Evolutionary conservation across 257 asterid species (phyloP).

Genomic region (Penstemon davidsonii): DNA sequence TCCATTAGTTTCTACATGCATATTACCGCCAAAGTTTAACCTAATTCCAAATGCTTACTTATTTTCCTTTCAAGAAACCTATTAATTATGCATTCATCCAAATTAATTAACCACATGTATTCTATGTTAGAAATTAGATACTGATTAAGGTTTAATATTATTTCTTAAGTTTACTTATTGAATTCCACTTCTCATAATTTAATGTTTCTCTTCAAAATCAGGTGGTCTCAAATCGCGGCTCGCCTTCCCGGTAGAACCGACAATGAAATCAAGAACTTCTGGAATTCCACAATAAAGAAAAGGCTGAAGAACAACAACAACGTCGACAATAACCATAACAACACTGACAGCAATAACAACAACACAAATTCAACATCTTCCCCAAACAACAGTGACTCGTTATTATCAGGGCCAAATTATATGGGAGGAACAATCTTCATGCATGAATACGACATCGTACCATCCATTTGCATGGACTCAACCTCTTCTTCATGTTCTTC

Average conservation of each 20-base stretch:
- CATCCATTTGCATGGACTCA: too few species aligned
- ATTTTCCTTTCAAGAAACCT: too few species aligned
- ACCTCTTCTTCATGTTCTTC: too few species aligned
- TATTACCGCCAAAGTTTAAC: too few species aligned
- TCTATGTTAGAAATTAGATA: too few species aligned
- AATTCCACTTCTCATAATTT: too few species aligned
- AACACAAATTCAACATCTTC: conserved; percentile 1
- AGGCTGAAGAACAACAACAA: conserved; percentile 53
- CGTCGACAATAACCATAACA: conserved; percentile 22
- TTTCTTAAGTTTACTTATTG: too few species aligned
- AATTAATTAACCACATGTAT: too few species aligned
- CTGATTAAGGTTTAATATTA: too few species aligned
- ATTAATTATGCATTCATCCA: too few species aligned
- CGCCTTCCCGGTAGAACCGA: conserved; percentile 92
- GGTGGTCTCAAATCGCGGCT: conserved; percentile 97
- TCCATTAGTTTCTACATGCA: too few species aligned
- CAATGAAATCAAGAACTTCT: conserved; percentile 86
- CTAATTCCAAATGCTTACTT: too few species aligned
- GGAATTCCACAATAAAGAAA: conserved; percentile 90
- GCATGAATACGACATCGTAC: conserved; percentile 59
- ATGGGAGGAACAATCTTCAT: conserved; percentile 42
- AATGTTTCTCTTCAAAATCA: conserved; percentile 23
- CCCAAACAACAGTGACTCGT: conserved; percentile 33
- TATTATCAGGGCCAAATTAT: conserved; percentile 25
- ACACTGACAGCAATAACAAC: background rate